Evolutionary conservation across 176 grass and related monocot species (phyloP), one percentile per base, ranked within the genome.

Genomic region (Pharus latifolius): DNA sequence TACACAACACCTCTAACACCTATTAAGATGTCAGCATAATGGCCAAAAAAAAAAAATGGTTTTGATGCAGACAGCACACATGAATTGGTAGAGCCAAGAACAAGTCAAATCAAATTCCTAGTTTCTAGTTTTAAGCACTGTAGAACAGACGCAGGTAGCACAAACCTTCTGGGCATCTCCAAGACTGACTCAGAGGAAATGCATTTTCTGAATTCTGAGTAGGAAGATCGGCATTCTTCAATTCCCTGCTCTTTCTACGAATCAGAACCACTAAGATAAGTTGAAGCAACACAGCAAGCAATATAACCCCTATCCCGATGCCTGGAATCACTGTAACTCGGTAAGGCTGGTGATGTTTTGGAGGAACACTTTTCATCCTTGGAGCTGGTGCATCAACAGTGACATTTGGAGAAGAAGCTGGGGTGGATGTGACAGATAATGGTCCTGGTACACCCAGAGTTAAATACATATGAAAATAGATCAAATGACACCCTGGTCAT

Each of bases 271-370:
- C 78, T 34, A 99, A 64, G 35, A 86, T 50, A 25, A 94, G 60
- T 27, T 94, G 77, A 44, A 99, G 72, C 31, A 94, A 37, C 77
- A 88, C 74, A 5, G 95, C 77, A 49, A 94, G 35, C 27, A 78
- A 33, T 80, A 99, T 94, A 26, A 99, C 83, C 45, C 75, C 95
- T 38, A 99, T 99, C 43, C 95, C 95, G 59, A 99, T 91, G 76
- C 95, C 95, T 42, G 90, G 84, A 86, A 99, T 66, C 33, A 91
- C 41, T 46, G 87, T 75, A 58, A 99, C 70, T 53, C 79, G 82
- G 69, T 88, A 87, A 47, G 74, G 68, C 27, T 77, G 78, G 3
- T 41, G 74, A 24, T 67, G 64, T 79, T 56, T 83, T 25, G 69
- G 83, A 18, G 73, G 67, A 60, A 83, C 51, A 65, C 64, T 60